These are phyloP conservation scores for Hypoxylon sp. DNA, from an alignment of 2,329 filamentous ascomycete genomes.

Conservation along the genomic window DNA sequence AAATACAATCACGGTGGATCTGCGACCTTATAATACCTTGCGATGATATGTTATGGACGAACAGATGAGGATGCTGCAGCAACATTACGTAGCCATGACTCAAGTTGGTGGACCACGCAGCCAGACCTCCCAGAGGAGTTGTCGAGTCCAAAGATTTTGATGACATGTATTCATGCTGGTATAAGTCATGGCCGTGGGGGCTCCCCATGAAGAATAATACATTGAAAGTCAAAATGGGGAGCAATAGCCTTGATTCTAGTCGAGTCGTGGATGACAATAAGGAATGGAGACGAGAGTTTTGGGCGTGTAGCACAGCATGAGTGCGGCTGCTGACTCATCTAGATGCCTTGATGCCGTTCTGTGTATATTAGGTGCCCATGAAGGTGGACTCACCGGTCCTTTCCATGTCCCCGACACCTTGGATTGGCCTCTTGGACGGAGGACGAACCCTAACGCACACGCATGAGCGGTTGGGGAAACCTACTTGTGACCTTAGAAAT, in stretches of 20 bases:
- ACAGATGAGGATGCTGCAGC: background rate
- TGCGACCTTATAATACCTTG: background rate
- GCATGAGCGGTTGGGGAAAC: slow-evolving; percentile 4
- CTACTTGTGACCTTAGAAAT: slow-evolving; percentile 17
- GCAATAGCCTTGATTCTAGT: background rate
- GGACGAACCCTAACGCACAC: slow-evolving; percentile 8
- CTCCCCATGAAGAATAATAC: background rate
- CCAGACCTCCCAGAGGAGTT: background rate
- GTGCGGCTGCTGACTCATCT: background rate
- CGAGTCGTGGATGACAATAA: background rate
- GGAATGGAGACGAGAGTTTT: background rate
- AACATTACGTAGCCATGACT: background rate
- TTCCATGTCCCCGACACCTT: slow-evolving; percentile 18
- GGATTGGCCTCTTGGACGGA: slow-evolving; percentile 9
- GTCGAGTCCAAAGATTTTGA: background rate
- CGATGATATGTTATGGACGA: background rate
- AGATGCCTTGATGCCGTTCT: background rate
- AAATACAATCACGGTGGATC: slow-evolving; percentile 15
- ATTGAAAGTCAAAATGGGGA: background rate
- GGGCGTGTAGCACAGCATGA: slow-evolving; percentile 11
- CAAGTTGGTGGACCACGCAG: background rate
- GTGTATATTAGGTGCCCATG: background rate
- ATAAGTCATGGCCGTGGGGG: too few relatives aligned
- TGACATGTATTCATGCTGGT: background rate
- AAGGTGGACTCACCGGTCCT: background rate